Evolutionary conservation across 192 early-diverging fungal genomes (phyloP).

Genomic region (Spizellomyces punctatus): DNA sequence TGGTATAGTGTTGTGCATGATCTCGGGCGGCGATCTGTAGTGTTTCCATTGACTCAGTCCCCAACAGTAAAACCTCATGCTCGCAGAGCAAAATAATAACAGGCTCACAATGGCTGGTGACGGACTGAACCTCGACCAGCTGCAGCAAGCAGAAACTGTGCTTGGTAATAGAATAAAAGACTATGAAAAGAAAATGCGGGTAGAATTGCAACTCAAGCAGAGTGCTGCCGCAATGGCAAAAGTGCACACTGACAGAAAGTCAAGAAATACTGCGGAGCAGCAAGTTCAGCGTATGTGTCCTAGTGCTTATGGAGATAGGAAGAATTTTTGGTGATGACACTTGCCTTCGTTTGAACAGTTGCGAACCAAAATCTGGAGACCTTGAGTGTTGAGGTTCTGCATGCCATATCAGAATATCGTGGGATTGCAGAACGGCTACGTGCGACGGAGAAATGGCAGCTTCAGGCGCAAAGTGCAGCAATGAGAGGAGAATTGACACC

Average conservation of each 20-base stretch:
- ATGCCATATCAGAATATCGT: constrained; percentile 9
- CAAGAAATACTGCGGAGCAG: constrained; percentile 5
- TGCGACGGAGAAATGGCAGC: constrained; percentile 12
- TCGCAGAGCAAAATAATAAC: no score
- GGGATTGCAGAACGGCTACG: background rate
- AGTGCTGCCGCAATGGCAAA: constrained; percentile 20
- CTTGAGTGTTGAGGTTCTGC: constrained; percentile 9
- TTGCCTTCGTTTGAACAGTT: background rate
- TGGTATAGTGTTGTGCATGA: no score
- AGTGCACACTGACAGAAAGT: constrained; percentile 22
- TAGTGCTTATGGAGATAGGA: no score
- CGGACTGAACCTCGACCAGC: background rate
- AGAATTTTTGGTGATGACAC: no score
- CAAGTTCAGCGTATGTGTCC: constrained; percentile 12
- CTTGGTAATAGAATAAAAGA: constrained; percentile 9
- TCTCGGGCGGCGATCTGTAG: no score
- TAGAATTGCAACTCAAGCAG: constrained; percentile 20
- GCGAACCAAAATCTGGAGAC: constrained; percentile 16
- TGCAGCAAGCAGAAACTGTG: background rate
- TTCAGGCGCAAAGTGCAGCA: background rate
- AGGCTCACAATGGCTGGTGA: no score
- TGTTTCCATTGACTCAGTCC: no score
- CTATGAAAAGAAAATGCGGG: constrained; percentile 15
- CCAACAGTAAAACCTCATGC: no score
- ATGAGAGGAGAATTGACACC: background rate